Conservation (phyloP, 1,284 basidiomycete genomes). For the Cutaneotrichosporon spelunceum region DNA sequence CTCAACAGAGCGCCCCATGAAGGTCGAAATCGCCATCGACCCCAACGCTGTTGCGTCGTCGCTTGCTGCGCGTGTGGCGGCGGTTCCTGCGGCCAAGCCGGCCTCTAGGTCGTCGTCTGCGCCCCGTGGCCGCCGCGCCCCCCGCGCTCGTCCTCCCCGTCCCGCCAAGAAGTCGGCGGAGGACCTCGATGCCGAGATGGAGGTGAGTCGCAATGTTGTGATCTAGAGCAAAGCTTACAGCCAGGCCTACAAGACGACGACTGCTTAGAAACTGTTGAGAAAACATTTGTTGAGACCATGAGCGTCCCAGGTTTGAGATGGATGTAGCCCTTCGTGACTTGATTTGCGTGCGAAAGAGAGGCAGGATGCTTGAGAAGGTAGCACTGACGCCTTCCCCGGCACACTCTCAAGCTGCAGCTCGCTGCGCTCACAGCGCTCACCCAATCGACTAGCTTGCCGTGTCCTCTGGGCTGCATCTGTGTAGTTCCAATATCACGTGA, state of each 20-base stretch:
- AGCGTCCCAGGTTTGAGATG: neutral
- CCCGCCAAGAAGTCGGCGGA: slow-evolving; percentile 57
- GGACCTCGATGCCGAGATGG: slow-evolving; percentile 63
- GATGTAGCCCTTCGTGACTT: slow-evolving; percentile 2
- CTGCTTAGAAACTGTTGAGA: slow-evolving; percentile 9
- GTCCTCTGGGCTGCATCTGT: too few species aligned
- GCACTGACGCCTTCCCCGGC: too few species aligned
- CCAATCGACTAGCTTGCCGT: too few species aligned
- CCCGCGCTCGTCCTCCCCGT: slow-evolving; percentile 42
- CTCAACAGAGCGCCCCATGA: slow-evolving; percentile 86
- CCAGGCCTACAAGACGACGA: slow-evolving; percentile 41
- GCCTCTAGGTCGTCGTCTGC: slow-evolving; percentile 52
- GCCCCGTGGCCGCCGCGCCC: slow-evolving; percentile 57
- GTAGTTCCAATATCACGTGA: too few species aligned
- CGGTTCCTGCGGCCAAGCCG: slow-evolving; percentile 52
- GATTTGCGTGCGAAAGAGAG: neutral
- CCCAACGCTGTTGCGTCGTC: slow-evolving; percentile 66
- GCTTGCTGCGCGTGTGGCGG: slow-evolving; percentile 58
- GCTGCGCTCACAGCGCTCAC: neutral
- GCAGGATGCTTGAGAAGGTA: too few species aligned
- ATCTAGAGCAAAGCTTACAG: neutral
- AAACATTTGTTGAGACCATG: neutral
- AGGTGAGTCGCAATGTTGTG: slow-evolving; percentile 57
- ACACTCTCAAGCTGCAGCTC: neutral
- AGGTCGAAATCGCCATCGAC: slow-evolving; percentile 94